Evolutionary conservation across 148 eudicot genomes (phyloP), one percentile per base, ranked within the genome.

Genomic region (Cornus florida): DNA sequence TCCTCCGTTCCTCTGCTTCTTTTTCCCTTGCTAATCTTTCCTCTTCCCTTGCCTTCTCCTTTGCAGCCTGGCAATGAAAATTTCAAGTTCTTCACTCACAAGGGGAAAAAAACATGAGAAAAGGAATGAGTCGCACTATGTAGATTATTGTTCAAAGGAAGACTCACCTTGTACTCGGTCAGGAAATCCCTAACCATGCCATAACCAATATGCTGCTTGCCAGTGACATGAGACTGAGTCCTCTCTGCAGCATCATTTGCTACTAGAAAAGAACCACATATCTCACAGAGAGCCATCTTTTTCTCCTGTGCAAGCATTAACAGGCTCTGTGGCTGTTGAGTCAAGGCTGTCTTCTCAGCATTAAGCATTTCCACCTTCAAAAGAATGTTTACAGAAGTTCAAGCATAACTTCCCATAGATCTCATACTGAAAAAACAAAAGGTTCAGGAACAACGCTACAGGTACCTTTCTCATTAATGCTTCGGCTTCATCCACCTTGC

Each of bases 401-500:
- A 33, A 20, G 10, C 19, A 0, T 14, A 60, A 53, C n/a, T 46
- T 56, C n/a, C 16, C 57, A 22, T 9, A 22, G 1, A 60, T 31
- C 24, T 28, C 11, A 41, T 65, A 24, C 4, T 22, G 59, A 46
- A 60, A 66, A 41, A 35, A 66, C 2, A 43, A 4, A 67, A 0
- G 13, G n/a, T n/a, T 67, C 9, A 23, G 53, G 3, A 46, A 23
- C 3, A 79, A 73, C 10, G 82, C 43, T 48, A 62, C 11, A 11
- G 32, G 60, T 73, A 96, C 99, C 98, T 93, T 96, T 86, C 95
- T 90, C 99, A 96, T 96, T n/a, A 96, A 93, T 73, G 99, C 99
- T 85, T 96, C 99, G 82, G 98, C 99, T 88, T 96, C 99, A 90
- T 96, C 99, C 75, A 96, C 98, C 86, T 93, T 96, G 31, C 97